Conservation (phyloP, 345 rosid species). For the Anastatica hierochuntica region DNA sequence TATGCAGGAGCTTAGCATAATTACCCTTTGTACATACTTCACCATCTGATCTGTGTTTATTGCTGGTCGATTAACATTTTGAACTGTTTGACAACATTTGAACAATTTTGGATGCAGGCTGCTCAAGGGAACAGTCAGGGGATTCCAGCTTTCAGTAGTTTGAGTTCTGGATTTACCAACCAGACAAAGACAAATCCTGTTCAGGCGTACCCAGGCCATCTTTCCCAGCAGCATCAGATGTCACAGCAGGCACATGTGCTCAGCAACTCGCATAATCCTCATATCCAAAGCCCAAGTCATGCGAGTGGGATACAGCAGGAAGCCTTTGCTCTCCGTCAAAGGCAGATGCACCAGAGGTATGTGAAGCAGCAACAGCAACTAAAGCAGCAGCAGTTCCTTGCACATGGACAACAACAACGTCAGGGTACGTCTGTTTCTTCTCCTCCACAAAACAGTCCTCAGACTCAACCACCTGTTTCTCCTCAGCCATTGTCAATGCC, state of each 20-base stretch:
- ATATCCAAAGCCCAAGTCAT: too few species aligned
- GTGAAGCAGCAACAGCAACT: conserved; percentile 66
- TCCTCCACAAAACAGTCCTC: conserved; percentile 60
- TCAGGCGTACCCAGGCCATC: conserved; percentile 62
- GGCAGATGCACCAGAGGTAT: conserved; percentile 70
- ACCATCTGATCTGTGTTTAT: conserved; percentile 8
- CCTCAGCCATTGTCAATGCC: conserved; percentile 47
- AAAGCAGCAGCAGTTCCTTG: conserved; percentile 54
- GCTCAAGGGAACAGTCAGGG: conserved; percentile 62
- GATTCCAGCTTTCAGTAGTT: conserved; percentile 54
- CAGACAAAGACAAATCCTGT: conserved; percentile 56
- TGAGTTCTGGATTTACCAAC: conserved; percentile 64
- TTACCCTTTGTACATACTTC: neutral
- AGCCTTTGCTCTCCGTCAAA: conserved; percentile 52
- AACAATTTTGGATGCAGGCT: conserved; percentile 59
- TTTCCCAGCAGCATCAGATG: conserved; percentile 64
- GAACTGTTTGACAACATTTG: conserved; percentile 36
- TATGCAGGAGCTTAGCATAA: neutral
- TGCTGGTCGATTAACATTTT: conserved; percentile 13
- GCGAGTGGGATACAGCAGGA: conserved; percentile 61
- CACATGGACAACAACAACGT: conserved; percentile 51
- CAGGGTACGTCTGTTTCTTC: conserved; percentile 72
- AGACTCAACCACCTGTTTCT: conserved; percentile 50
- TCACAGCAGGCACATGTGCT: conserved; percentile 53
- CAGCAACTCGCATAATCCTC: conserved; percentile 54